Evolutionary conservation across 257 asterid genomes (phyloP), one percentile per base, ranked within the genome.

Genomic region (Fraxinus quadrangulata): DNA sequence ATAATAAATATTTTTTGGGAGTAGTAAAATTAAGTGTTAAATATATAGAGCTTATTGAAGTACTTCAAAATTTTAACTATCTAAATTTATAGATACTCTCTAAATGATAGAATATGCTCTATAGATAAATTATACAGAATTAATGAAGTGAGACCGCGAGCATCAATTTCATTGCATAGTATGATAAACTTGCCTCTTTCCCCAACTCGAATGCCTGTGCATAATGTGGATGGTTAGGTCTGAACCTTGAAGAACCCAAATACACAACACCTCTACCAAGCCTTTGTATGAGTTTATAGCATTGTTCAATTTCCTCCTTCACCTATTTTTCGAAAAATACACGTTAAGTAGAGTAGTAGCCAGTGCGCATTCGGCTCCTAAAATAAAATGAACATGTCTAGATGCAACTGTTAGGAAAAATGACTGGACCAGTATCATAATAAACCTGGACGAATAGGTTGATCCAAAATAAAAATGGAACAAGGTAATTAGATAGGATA

Each of bases 251-350:
- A 40, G 99, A 95, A 77, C 98, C 98, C 80, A 95, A 90, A 87
- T 95, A 95, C 83, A 92, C 97, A 45, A 86, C 98, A 14, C 99
- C 99, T 74, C 98, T 89, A 40, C 97, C 97, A 54, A 91, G 94
- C 78, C 91, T 90, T 71, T 49, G 77, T 80, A 95, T 92, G 34
- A 93, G 96, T 67, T 90, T 91, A 81, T 93, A 93, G 88, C 99
- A 95, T 42, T 81, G 84, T 71, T 88, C 88, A 0, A 95, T 91
- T 84, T 95, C 99, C 83, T 90, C 87, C 94, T 90, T 93, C 28
- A 95, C 97, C 99, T 94, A 81, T 71, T 63, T 72, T 74, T 68
- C 40, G 26, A 69, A 78, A 42, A 75, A 71, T 31, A 36, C 34
- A 14, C 39, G 51, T 54, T 59, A 74, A 23, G 31, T 61, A 61